Conservation (phyloP, 805 yeast genomes). For the Wickerhamomyces xylosicus region DNA sequence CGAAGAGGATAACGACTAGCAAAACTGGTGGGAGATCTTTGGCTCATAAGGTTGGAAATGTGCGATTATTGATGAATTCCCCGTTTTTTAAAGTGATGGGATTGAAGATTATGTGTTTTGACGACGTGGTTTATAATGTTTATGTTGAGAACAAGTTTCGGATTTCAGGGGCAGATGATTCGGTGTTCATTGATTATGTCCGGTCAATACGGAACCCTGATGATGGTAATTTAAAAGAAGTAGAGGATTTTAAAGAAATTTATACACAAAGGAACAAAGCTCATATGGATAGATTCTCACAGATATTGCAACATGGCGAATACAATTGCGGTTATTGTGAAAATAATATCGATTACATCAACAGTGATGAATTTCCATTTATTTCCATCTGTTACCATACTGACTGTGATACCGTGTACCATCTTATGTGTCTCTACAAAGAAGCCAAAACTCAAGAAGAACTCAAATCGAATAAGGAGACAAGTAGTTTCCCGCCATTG, state of each 20-base stretch:
- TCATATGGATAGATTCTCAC: slow-evolving; percentile 9
- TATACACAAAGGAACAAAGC: slow-evolving; percentile 8
- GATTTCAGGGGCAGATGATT: slow-evolving; percentile 3
- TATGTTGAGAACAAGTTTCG: slow-evolving; percentile 17
- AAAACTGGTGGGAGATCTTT: slow-evolving; percentile 30
- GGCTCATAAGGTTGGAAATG: slow-evolving; percentile 37
- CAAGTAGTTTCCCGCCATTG: slow-evolving; percentile 2
- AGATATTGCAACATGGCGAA: slow-evolving; percentile 15
- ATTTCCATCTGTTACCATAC: slow-evolving; percentile 24
- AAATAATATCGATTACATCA: slow-evolving; percentile 24
- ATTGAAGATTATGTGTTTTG: slow-evolving; percentile 37
- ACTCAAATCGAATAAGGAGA: not conserved
- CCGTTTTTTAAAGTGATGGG: slow-evolving; percentile 34
- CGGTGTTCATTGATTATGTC: slow-evolving; percentile 3
- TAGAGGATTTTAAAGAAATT: slow-evolving; percentile 18
- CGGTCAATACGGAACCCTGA: slow-evolving; percentile 4
- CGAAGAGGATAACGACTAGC: slow-evolving; percentile 26
- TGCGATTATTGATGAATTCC: slow-evolving; percentile 32
- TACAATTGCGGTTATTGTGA: slow-evolving; percentile 24
- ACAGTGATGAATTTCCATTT: slow-evolving; percentile 22
- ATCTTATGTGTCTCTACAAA: slow-evolving; percentile 30
- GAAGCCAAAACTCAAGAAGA: slow-evolving; percentile 5
- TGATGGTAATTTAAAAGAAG: slow-evolving; percentile 16
- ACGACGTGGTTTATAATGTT: slow-evolving; percentile 13
- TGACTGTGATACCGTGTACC: slow-evolving; percentile 24